These are phyloP conservation scores for Hyphopichia fennica DNA, from an alignment of 1,139 yeast genomes.

Conservation along the genomic window DNA sequence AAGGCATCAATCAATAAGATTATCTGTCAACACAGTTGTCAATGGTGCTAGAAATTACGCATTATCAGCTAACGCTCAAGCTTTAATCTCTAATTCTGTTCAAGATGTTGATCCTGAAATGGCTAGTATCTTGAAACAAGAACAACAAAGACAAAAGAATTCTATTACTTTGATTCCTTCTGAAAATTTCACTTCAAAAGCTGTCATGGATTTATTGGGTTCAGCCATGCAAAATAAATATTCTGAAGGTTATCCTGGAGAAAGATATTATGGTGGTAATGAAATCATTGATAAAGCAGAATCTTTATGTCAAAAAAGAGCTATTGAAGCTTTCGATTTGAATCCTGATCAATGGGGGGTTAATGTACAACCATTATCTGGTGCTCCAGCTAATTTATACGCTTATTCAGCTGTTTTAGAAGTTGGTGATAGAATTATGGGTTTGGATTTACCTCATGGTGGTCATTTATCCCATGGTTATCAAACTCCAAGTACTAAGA, in stretches of 20 bases:
- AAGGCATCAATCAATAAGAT: constrained; percentile 15
- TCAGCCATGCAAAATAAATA: constrained; percentile 97
- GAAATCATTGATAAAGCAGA: constrained; percentile 92
- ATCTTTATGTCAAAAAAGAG: constrained; percentile 85
- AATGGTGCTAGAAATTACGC: constrained; percentile 37
- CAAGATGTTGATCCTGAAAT: constrained; percentile 82
- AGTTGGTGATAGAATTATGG: constrained; percentile 93
- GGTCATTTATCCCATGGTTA: constrained; percentile 97
- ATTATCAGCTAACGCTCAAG: constrained; percentile 47
- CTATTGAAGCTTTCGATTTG: constrained; percentile 78
- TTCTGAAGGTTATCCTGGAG: constrained; percentile 99
- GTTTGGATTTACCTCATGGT: constrained; percentile 94
- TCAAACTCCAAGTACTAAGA: constrained; percentile 85
- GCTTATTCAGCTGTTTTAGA: constrained; percentile 91
- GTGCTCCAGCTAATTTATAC: constrained; percentile 94
- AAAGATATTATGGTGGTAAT: constrained; percentile 96
- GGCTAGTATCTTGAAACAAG: constrained; percentile 69
- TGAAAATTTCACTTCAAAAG: constrained; percentile 91
- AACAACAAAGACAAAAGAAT: constrained; percentile 80
- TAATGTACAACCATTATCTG: constrained; percentile 90
- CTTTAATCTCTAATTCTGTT: constrained; percentile 63
- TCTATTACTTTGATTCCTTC: constrained; percentile 92
- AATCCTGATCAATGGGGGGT: constrained; percentile 90
- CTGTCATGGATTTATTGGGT: constrained; percentile 92
- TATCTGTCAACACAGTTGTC: constrained; percentile 8